Evolutionary conservation across 176 grass and related monocot species (phyloP).

Genomic region (Chrysopogon serrulatus): DNA sequence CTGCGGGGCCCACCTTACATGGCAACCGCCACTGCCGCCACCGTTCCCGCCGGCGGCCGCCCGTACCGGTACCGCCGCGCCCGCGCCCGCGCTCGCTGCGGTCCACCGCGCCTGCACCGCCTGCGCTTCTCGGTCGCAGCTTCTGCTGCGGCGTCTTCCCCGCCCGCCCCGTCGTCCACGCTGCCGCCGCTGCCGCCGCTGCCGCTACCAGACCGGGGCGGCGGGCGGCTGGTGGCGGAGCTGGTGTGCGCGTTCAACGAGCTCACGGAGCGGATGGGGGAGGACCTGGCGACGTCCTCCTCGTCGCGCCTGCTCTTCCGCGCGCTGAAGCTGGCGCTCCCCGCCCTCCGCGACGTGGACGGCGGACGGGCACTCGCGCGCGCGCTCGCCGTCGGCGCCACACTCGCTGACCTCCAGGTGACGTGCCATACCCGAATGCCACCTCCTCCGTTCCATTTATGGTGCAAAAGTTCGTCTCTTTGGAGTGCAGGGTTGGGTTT

Average conservation of each 20-base stretch:
- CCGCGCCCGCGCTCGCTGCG: not conserved
- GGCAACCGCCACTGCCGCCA: constrained; percentile 34
- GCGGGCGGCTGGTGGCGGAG: constrained; percentile 84
- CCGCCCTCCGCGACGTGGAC: constrained; percentile 55
- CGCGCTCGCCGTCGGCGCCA: constrained; percentile 59
- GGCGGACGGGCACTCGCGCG: constrained; percentile 57
- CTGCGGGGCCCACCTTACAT: constrained; percentile 16
- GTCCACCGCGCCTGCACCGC: not conserved
- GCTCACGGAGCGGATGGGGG: constrained; percentile 69
- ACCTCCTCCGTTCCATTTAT: not conserved
- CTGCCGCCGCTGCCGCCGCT: constrained; percentile 31
- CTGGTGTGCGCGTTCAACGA: constrained; percentile 90
- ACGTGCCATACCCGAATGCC: not conserved
- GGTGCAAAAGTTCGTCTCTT: not conserved
- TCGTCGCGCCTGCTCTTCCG: constrained; percentile 85
- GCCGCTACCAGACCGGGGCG: constrained; percentile 40
- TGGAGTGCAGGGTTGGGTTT: not conserved
- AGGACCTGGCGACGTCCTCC: constrained; percentile 58
- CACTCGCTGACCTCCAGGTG: constrained; percentile 93
- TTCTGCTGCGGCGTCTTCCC: too few species aligned
- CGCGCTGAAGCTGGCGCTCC: constrained; percentile 73
- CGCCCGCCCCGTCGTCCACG: not conserved
- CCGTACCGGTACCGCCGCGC: too few species aligned
- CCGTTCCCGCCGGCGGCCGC: constrained; percentile 11
- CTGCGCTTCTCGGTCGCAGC: not conserved